These are phyloP conservation scores for Neofusicoccum umdonicola DNA, from an alignment of 2,329 filamentous ascomycete species.

Conservation along the genomic window DNA sequence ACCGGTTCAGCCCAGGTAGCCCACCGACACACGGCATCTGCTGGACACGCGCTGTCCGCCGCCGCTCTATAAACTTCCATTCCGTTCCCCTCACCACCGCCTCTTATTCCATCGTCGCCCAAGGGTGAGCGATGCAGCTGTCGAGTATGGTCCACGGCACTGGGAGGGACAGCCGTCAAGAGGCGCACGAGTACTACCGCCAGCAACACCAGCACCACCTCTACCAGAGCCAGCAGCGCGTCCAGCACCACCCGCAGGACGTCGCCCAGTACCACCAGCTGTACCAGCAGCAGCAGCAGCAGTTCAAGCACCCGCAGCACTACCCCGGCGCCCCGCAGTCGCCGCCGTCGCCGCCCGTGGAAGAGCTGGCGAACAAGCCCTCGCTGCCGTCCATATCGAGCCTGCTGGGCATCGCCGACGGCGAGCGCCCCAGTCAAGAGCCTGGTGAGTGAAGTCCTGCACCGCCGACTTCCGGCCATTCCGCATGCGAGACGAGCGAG, in stretches of 20 bases:
- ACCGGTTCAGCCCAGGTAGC: constrained; percentile 13
- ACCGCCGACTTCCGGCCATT: background rate
- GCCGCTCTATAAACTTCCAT: constrained; percentile 17
- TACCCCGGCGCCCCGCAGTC: constrained; percentile 52
- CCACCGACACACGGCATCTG: constrained; percentile 7
- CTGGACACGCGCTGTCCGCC: constrained; percentile 12
- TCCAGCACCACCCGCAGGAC: constrained; percentile 19
- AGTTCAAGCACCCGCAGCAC: constrained; percentile 19
- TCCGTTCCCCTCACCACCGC: constrained; percentile 20
- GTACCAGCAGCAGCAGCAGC: constrained; percentile 18
- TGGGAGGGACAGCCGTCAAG: constrained; percentile 35
- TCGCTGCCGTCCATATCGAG: constrained; percentile 93
- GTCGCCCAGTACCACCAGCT: constrained; percentile 37
- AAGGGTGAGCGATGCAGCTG: constrained; percentile 36
- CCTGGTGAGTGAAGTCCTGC: constrained; percentile 26
- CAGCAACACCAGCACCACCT: constrained; percentile 20
- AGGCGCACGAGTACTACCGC: constrained; percentile 27
- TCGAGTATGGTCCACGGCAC: constrained; percentile 45
- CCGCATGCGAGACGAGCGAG: constrained; percentile 19
- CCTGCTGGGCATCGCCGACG: constrained; percentile 78
- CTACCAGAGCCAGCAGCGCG: constrained; percentile 15
- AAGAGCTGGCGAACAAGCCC: constrained; percentile 67
- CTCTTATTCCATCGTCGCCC: constrained; percentile 18
- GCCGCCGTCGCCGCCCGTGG: constrained; percentile 72
- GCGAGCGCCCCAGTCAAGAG: constrained; percentile 55